A percentile compares a stretch with the other conserved stretches of the same genome.
Evolutionary conservation across 345 rosid genomes (phyloP).

Genomic region (Moringa oleifera): DNA sequence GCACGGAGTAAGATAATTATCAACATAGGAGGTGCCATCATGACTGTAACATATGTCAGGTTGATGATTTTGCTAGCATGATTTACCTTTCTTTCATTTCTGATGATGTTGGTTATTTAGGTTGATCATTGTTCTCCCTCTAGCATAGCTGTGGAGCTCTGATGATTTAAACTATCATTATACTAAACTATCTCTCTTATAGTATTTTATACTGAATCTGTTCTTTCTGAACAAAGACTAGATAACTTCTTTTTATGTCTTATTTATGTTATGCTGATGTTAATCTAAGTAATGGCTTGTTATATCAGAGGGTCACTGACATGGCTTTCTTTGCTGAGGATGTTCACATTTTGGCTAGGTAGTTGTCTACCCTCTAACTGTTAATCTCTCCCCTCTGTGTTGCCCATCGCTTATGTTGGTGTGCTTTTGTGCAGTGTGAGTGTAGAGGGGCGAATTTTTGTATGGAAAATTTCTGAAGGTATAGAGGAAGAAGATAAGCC

Average conservation of each 20-base stretch:
- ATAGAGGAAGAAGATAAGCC: conserved; percentile 68
- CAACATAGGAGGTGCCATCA: too few relatives aligned
- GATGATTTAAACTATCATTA: too few relatives aligned
- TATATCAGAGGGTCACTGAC: conserved; percentile 72
- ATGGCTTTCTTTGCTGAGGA: conserved; percentile 93
- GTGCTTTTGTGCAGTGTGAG: conserved; percentile 50
- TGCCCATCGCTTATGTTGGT: conserved; percentile 3
- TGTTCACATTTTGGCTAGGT: conserved; percentile 96
- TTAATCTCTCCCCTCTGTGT: conserved; percentile 7
- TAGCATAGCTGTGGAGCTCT: too few relatives aligned
- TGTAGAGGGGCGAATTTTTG: conserved; percentile 65
- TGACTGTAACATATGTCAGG: too few relatives aligned
- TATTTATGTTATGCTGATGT: neutral
- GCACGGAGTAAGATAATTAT: too few relatives aligned
- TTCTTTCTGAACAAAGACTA: neutral
- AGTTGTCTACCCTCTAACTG: conserved; percentile 12
- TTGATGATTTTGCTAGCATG: too few relatives aligned
- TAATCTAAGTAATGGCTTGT: neutral
- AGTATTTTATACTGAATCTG: neutral
- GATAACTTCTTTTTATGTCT: too few relatives aligned
- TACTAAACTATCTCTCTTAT: neutral
- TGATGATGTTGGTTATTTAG: too few relatives aligned
- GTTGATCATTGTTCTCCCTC: too few relatives aligned
- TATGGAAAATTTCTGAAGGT: conserved; percentile 79
- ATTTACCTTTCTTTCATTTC: neutral